Evolutionary conservation across 768 basidiomycete genomes (phyloP).

Genomic region (Lepiota brunneoincarnata): DNA sequence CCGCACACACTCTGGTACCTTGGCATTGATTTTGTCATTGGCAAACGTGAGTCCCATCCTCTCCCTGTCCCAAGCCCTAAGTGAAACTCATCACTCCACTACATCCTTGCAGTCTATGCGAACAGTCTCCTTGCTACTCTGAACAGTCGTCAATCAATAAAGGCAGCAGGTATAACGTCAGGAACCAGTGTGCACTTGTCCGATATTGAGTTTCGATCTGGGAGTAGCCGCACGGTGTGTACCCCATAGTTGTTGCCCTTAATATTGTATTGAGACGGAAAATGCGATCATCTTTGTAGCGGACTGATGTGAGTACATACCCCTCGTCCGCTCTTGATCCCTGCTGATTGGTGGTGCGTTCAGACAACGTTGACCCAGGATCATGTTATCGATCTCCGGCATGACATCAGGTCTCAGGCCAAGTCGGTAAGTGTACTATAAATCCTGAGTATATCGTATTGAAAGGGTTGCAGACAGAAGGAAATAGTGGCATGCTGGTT

Average conservation of each 20-base stretch:
- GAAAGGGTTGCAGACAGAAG: too few species aligned
- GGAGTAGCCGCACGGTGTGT: conserved; percentile 2
- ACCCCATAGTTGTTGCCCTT: too few species aligned
- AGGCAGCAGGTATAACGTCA: conserved; percentile 12
- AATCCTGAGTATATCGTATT: too few species aligned
- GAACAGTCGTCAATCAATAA: conserved; percentile 33
- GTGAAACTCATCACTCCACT: neutral
- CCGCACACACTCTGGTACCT: conserved; percentile 35
- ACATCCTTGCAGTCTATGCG: conserved; percentile 34
- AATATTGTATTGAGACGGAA: too few species aligned
- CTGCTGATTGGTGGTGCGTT: neutral
- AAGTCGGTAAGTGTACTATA: too few species aligned
- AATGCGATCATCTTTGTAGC: neutral
- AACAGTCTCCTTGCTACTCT: conserved; percentile 44
- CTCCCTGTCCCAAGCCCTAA: neutral
- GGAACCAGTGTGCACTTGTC: conserved; percentile 16
- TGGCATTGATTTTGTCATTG: conserved; percentile 43
- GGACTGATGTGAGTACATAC: neutral
- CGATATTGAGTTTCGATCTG: conserved; percentile 12
- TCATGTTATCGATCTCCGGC: neutral
- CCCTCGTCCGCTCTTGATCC: too few species aligned
- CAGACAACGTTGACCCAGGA: neutral
- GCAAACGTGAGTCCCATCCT: conserved; percentile 34
- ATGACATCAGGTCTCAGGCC: conserved; percentile 1
- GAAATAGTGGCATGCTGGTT: too few species aligned